Evolutionary conservation across 2,329 filamentous ascomycete species (phyloP).

Genomic region (Ceratocystis cubensis): DNA sequence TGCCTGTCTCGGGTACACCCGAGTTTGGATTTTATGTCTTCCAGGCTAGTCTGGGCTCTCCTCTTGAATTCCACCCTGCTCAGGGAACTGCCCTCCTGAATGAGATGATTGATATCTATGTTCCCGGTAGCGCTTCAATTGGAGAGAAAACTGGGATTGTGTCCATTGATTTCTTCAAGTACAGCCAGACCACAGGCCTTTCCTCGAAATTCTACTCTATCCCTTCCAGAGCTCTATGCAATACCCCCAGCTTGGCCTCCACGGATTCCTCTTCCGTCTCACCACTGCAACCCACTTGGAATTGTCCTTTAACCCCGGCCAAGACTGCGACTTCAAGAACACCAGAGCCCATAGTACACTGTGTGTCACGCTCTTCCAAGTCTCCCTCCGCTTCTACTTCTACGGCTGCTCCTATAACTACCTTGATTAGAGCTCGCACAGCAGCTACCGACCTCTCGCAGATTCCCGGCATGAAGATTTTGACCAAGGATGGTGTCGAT

Average conservation of each 20-base stretch:
- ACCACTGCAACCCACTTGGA: not conserved
- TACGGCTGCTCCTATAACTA: not conserved
- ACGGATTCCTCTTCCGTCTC: conserved; percentile 14
- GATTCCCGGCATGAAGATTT: conserved; percentile 53
- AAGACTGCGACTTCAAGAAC: conserved; percentile 19
- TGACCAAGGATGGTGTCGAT: conserved; percentile 50
- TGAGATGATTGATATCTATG: conserved; percentile 45
- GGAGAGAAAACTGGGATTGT: conserved; percentile 47
- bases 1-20: conserved; percentile 24
- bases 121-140: conserved; percentile 41
- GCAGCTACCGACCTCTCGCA: conserved; percentile 36
- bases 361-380: not conserved
- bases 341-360: conserved; percentile 16
- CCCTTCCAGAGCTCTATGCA: conserved; percentile 33
- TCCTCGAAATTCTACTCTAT: conserved; percentile 45
- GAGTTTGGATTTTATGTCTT: conserved; percentile 45
- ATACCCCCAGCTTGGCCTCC: not conserved
- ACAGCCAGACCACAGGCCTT: conserved; percentile 41
- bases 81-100: conserved; percentile 51
- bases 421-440: not conserved
- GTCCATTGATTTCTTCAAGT: conserved; percentile 47
- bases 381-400: conserved; percentile 1
- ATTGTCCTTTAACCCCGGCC: not conserved
- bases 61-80: conserved; percentile 54
- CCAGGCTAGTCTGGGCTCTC: conserved; percentile 42